A percentile compares a stretch with the other conserved stretches of the same genome.
phyloP scores from a whole-genome alignment of 192 early-diverging fungal species.

The Haplosporangium gracile region DNA sequence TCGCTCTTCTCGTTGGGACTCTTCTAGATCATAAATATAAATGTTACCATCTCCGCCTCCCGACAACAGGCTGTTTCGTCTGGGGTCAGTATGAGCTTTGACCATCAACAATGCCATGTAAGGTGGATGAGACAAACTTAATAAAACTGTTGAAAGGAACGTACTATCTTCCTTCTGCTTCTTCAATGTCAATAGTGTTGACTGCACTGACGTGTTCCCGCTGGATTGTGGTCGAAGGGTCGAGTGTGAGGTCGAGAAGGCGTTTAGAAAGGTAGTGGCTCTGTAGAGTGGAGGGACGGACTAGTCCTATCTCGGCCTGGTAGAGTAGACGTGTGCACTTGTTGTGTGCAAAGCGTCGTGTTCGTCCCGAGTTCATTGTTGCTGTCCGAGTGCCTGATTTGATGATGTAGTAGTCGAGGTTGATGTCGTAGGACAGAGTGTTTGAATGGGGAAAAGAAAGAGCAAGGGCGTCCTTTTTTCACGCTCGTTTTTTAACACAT shows the following conservation, averaged over 20 bases:
- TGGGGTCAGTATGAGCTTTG: background rate
- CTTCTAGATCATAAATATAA: conserved; percentile 74
- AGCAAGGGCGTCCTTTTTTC: too few species aligned
- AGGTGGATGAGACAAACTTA: background rate
- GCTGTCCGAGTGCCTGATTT: background rate
- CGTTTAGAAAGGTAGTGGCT: conserved; percentile 17
- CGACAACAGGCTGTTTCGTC: conserved; percentile 63
- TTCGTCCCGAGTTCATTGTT: background rate
- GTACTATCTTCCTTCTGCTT: conserved; percentile 69
- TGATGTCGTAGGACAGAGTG: background rate
- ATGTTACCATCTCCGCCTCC: conserved; percentile 72
- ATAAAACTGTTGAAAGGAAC: conserved; percentile 4
- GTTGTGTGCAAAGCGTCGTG: background rate
- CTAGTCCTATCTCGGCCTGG: conserved; percentile 22
- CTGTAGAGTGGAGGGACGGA: conserved; percentile 6
- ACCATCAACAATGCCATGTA: background rate
- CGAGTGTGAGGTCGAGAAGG: conserved; percentile 28
- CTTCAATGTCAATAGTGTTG: conserved; percentile 66
- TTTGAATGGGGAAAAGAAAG: background rate
- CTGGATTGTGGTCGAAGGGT: conserved; percentile 32
- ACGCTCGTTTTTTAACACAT: too few species aligned
- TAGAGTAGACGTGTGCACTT: conserved; percentile 20
- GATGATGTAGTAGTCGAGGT: background rate
- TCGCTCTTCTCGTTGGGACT: conserved; percentile 39
- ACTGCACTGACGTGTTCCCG: conserved; percentile 56